Base-by-base conservation (phyloP, 1,139 yeast genomes). In the Pichia sp. region DNA sequence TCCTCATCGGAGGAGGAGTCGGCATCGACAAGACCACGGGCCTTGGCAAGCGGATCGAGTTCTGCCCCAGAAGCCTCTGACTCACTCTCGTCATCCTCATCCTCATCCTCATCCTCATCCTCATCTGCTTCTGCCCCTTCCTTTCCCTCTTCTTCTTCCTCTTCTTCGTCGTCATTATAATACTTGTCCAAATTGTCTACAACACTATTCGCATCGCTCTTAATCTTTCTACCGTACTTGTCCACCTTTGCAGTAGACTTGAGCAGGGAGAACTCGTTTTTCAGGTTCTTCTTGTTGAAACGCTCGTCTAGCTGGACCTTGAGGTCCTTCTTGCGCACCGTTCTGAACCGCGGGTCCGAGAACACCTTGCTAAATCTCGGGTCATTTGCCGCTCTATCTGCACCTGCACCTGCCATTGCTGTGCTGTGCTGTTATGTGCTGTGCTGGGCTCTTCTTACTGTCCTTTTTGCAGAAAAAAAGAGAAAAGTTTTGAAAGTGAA, bases 301-400 rank as follows among this genome's bases (percentile, higher is more conserved):
- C 99, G 76, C 40, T 77, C 83, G 61, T 91, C 99, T 29, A 93
- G 71, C 49, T 83, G 77, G 29, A 86, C 82, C 57, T 81, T 83
- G 45, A 79, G 63, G 44, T 80, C 77, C 50, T 77, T 77, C 55
- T 71, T 69, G 48, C 71, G 78, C 4, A 96, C 91, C 29, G 75
- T 62, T 46, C 74, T 79, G 63, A 91, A 91, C 47, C 96, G 70
- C 3, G 98, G 97, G 59, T 93, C 98, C 48, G 72, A 76, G 51
- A 82, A 87, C 6, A 88, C 83, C 5, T 79, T 66, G 16, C 82
- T 64, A 60, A 91, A 91, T 55, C 98, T 74, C 14, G 78, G 71
- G 60, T 87, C 96, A 4, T 59, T 52, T 13, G 17, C 17, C 15
- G 10, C 27, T 24, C 27, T 24, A n/a, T n/a, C n/a, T n/a, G n/a